Percentiles rank a stretch among this genome's conserved stretches.
phyloP scores from a whole-genome alignment of 2,329 filamentous ascomycete genomes.

The Cordyceps farinosa region DNA sequence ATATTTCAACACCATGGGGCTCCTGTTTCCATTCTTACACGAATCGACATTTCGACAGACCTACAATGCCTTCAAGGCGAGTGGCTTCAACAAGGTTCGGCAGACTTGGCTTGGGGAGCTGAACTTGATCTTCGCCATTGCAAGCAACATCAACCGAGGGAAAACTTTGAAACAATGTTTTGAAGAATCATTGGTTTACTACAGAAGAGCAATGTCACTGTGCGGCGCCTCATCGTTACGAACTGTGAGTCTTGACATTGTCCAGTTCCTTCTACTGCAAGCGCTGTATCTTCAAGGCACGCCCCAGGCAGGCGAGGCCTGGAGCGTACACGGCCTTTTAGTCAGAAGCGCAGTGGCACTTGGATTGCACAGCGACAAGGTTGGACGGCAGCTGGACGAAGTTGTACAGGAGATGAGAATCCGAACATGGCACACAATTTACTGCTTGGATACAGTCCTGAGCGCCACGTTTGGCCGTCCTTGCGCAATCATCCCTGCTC shows the following conservation, averaged over 20 bases:
- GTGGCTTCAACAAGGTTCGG: slow-evolving; percentile 32
- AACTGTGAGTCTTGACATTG: slow-evolving; percentile 44
- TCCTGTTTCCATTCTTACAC: slow-evolving; percentile 31
- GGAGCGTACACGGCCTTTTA: slow-evolving; percentile 51
- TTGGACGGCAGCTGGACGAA: slow-evolving; percentile 33
- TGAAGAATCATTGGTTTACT: slow-evolving; percentile 43
- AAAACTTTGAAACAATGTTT: slow-evolving; percentile 34
- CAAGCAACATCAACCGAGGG: slow-evolving; percentile 34
- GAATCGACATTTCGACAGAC: slow-evolving; percentile 26
- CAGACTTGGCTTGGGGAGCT: slow-evolving; percentile 49
- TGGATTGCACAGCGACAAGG: slow-evolving; percentile 45
- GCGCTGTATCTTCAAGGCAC: slow-evolving; percentile 53
- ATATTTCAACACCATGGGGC: slow-evolving; percentile 29
- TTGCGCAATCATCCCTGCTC: slow-evolving; percentile 41
- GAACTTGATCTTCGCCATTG: slow-evolving; percentile 49
- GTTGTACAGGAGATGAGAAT: slow-evolving; percentile 46
- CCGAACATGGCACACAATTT: slow-evolving; percentile 39
- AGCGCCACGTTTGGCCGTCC: slow-evolving; percentile 52
- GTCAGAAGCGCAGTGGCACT: slow-evolving; percentile 49
- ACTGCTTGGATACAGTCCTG: slow-evolving; percentile 33
- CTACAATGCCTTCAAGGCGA: slow-evolving; percentile 21
- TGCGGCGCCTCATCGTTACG: slow-evolving; percentile 40
- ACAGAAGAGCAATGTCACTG: slow-evolving; percentile 39
- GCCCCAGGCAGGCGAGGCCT: slow-evolving; percentile 49
- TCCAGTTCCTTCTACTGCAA: slow-evolving; percentile 47